These are phyloP conservation scores for Pythium insidiosum DNA, from an alignment of 352 stramenopile genomes.

Conservation along the genomic window DNA sequence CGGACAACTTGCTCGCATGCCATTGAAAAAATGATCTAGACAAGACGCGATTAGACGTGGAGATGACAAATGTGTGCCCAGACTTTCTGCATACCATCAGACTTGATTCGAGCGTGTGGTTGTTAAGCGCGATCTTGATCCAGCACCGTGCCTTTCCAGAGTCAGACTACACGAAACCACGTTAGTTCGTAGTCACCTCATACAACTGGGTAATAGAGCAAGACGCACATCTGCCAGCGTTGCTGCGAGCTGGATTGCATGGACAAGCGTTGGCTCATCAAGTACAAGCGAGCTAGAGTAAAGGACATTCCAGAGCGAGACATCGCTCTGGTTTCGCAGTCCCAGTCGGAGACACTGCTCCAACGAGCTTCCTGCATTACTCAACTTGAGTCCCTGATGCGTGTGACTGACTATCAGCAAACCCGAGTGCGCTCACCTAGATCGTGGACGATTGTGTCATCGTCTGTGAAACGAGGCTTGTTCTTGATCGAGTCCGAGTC, in stretches of 20 bases:
- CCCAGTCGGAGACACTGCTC: constrained; percentile 57
- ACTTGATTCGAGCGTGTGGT: constrained; percentile 69
- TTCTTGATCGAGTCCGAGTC: constrained; percentile 5
- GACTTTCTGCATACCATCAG: constrained; percentile 59
- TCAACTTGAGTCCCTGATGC: too few relatives aligned
- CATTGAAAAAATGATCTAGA: constrained; percentile 71
- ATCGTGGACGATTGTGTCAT: constrained; percentile 47
- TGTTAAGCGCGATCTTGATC: constrained; percentile 77
- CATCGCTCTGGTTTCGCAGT: constrained; percentile 30
- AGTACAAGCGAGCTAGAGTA: constrained; percentile 69
- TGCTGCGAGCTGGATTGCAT: constrained; percentile 56
- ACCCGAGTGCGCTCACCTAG: constrained; percentile 27
- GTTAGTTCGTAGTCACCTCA: too few relatives aligned
- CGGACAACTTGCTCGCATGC: constrained; percentile 63
- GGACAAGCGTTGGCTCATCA: constrained; percentile 57
- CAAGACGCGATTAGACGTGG: background rate
- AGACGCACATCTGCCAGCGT: constrained; percentile 47
- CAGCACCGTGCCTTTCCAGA: constrained; percentile 60
- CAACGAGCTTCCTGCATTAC: constrained; percentile 28
- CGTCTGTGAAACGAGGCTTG: constrained; percentile 30
- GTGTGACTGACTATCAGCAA: background rate
- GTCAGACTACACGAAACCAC: constrained; percentile 28
- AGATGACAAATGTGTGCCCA: too few relatives aligned
- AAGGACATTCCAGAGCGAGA: constrained; percentile 67
- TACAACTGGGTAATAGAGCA: too few relatives aligned